These are phyloP conservation scores for Aureobasidium melanogenum DNA, from an alignment of 2,329 filamentous ascomycete genomes.

Conservation along the genomic window DNA sequence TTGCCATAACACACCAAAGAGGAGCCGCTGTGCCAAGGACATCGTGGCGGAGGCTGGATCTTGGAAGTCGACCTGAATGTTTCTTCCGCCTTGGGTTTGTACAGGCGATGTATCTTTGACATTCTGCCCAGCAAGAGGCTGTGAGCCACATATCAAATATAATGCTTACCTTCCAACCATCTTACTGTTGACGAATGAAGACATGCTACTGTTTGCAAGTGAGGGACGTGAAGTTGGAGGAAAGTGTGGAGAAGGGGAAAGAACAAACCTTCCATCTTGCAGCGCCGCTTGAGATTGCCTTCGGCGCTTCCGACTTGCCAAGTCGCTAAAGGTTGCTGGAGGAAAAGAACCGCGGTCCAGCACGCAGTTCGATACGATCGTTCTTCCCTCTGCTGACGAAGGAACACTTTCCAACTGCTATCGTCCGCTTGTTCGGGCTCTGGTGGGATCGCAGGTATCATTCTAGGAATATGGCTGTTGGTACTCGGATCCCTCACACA, in stretches of 20 bases:
- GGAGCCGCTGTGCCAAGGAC: slow-evolving; percentile 3
- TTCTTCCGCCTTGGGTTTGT: background rate
- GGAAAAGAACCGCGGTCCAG: background rate
- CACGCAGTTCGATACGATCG: background rate
- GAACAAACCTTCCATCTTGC: background rate
- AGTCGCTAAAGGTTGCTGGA: background rate
- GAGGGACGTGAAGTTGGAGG: background rate
- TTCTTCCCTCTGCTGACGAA: background rate
- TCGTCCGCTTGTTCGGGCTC: background rate
- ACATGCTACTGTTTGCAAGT: background rate
- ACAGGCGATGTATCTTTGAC: background rate
- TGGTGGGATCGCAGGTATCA: too few species aligned
- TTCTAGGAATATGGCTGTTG: background rate
- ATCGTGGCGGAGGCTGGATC: slow-evolving; percentile 4
- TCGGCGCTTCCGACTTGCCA: background rate
- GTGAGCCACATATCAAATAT: background rate
- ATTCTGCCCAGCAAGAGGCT: background rate
- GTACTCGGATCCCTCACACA: background rate
- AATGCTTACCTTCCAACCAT: background rate
- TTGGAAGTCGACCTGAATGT: background rate
- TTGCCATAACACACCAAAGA: background rate
- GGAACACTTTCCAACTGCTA: background rate
- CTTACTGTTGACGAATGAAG: background rate
- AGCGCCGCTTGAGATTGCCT: background rate
- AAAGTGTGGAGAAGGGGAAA: slow-evolving; percentile 5